These are phyloP conservation scores for Thymus mandschuricus DNA, from an alignment of 257 asterid genomes.

Conservation along the genomic window DNA sequence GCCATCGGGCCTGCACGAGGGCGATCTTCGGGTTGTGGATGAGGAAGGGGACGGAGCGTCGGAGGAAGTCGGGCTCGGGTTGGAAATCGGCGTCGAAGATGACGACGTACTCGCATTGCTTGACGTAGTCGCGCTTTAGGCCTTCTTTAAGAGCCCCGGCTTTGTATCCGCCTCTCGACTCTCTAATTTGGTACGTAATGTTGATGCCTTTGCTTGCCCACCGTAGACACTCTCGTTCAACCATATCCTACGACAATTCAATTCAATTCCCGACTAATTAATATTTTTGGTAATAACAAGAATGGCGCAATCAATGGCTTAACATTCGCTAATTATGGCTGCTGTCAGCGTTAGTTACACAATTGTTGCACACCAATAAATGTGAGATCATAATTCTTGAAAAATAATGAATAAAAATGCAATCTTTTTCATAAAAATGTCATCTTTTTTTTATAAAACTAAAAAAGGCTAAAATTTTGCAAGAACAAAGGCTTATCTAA, in stretches of 20 bases:
- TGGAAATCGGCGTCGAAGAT: slow-evolving; percentile 64
- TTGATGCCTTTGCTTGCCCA: slow-evolving; percentile 67
- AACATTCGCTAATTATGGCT: neutral
- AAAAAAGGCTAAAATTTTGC: neutral
- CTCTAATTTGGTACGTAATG: slow-evolving; percentile 52
- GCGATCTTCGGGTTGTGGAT: slow-evolving; percentile 52
- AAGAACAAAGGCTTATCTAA: slow-evolving; percentile 15
- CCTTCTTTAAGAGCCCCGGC: slow-evolving; percentile 72
- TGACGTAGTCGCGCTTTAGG: slow-evolving; percentile 47
- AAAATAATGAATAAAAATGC: neutral
- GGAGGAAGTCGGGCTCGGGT: slow-evolving; percentile 60
- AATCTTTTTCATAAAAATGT: neutral
- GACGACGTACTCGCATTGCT: slow-evolving; percentile 59
- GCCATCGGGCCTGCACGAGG: slow-evolving; percentile 65
- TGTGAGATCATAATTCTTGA: neutral
- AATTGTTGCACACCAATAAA: slow-evolving; percentile 21
- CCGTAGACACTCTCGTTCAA: slow-evolving; percentile 57
- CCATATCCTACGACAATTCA: slow-evolving; percentile 46
- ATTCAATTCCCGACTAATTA: neutral
- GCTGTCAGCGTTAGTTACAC: slow-evolving; percentile 14
- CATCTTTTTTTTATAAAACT: neutral
- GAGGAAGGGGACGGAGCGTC: slow-evolving; percentile 52
- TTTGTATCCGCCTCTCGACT: slow-evolving; percentile 60
- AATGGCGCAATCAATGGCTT: slow-evolving; percentile 14
- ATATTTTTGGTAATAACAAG: slow-evolving; percentile 10